A percentile compares a stretch with the other conserved stretches of the same genome.
These are phyloP conservation scores for Raddia distichophylla DNA, from an alignment of 176 grass and related monocot genomes.

Conservation along the genomic window DNA sequence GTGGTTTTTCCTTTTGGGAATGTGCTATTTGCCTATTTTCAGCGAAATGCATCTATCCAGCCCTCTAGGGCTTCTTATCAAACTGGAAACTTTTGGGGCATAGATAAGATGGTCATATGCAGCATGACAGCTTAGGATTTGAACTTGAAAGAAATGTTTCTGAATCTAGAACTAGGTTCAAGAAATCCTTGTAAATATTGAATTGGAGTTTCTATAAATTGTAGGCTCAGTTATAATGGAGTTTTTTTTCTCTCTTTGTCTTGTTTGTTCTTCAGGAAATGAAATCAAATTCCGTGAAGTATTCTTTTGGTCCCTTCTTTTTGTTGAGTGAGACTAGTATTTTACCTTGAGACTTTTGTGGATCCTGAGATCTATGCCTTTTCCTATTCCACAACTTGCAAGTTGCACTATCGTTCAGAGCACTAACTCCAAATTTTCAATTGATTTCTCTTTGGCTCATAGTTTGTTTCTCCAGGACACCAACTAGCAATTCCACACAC, in stretches of 20 bases:
- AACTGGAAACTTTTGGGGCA: background rate
- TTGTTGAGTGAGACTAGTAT: background rate
- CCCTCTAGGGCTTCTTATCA: background rate
- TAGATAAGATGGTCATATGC: background rate
- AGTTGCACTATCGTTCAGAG: conserved; percentile 32
- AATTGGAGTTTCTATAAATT: conserved; percentile 8
- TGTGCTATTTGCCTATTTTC: background rate
- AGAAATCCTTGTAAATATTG: background rate
- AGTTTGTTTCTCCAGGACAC: background rate
- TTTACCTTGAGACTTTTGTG: conserved; percentile 21
- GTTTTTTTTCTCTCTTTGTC: background rate
- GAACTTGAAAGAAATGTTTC: conserved; percentile 15
- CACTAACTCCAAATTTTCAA: conserved; percentile 35
- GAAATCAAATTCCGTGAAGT: background rate
- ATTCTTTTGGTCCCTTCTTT: background rate
- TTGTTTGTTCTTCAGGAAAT: conserved; percentile 7
- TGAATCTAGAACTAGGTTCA: background rate
- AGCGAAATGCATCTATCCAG: conserved; percentile 1
- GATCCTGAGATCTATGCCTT: conserved; percentile 26
- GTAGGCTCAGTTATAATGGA: conserved; percentile 2
- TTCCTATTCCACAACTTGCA: conserved; percentile 6
- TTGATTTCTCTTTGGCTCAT: background rate
- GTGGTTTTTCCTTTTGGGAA: background rate
- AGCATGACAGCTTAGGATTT: background rate
- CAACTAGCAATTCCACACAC: background rate